These are phyloP conservation scores for Penicillium maclennaniae DNA, from an alignment of 495 filamentous ascomycete genomes.

Conservation along the genomic window DNA sequence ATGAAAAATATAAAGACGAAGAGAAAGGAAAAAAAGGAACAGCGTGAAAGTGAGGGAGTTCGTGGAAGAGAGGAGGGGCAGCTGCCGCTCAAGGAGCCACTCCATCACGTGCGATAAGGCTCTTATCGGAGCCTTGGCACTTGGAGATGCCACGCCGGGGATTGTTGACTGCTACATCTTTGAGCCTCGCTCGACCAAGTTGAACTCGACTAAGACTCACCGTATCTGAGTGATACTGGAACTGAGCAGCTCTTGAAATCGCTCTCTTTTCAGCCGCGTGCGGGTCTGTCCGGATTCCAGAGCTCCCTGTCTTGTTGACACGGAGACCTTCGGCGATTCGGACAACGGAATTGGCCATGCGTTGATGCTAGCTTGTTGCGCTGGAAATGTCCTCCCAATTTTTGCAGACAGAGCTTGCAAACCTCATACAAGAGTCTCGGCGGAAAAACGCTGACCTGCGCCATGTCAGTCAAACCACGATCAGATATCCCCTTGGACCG, in stretches of 20 bases:
- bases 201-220: neutral
- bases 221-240: neutral
- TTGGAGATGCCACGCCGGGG: conserved; percentile 38
- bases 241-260: neutral
- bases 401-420: conserved; percentile 81
- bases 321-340: conserved; percentile 15
- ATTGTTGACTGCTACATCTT: conserved; percentile 17
- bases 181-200: neutral
- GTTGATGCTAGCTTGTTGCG: conserved; percentile 24
- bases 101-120: conserved; percentile 33
- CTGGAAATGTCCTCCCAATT: conserved; percentile 86
- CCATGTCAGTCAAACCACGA: conserved; percentile 53
- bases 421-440: conserved; percentile 92
- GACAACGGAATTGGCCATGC: conserved; percentile 29
- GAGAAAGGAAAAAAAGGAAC: neutral
- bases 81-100: conserved; percentile 9
- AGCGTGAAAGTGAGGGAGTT: conserved; percentile 4
- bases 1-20: neutral
- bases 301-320: conserved; percentile 15
- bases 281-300: neutral
- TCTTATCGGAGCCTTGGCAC: conserved; percentile 34
- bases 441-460: conserved; percentile 85
- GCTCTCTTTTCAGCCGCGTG: neutral
- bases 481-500: conserved; percentile 2
- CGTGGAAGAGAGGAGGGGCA: conserved; percentile 21